Conservation (phyloP, 139 green algal genomes). For the Auxenochlorella protothecoides region DNA sequence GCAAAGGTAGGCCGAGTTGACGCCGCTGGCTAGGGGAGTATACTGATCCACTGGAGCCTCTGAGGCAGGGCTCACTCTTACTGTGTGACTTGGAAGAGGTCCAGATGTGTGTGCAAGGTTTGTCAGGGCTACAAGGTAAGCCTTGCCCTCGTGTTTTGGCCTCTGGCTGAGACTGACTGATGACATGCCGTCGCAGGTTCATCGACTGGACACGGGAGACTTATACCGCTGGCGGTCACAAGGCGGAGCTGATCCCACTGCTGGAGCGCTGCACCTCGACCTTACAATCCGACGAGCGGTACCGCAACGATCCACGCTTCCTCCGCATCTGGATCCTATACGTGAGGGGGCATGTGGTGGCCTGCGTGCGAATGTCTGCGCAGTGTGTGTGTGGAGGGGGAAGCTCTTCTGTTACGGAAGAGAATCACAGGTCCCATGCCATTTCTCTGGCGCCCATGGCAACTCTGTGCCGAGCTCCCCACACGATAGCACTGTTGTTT, state of each 20-base stretch:
- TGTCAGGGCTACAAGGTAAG: not conserved
- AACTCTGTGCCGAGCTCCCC: too few relatives aligned
- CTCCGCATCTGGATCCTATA: conserved; percentile 93
- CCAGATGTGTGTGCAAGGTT: not conserved
- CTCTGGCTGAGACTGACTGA: not conserved
- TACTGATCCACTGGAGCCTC: not conserved
- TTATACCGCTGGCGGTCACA: conserved; percentile 45
- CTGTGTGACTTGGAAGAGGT: not conserved
- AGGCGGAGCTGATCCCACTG: conserved; percentile 67
- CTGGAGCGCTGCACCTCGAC: conserved; percentile 71
- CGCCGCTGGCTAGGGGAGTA: not conserved
- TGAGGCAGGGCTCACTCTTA: not conserved
- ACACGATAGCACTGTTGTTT: too few relatives aligned
- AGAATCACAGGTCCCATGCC: not conserved
- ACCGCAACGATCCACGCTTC: conserved; percentile 74
- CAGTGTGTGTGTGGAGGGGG: not conserved
- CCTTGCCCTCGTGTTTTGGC: too few relatives aligned
- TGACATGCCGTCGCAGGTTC: conserved; percentile 39
- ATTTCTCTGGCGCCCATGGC: too few relatives aligned
- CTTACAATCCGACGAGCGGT: conserved; percentile 45
- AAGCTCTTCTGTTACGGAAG: not conserved
- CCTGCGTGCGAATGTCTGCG: not conserved
- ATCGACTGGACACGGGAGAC: conserved; percentile 83
- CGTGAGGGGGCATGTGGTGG: conserved; percentile 27
- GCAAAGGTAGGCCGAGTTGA: conserved; percentile 45